Conservation (phyloP, 257 asterid genomes). For the Fraxinus americana region DNA sequence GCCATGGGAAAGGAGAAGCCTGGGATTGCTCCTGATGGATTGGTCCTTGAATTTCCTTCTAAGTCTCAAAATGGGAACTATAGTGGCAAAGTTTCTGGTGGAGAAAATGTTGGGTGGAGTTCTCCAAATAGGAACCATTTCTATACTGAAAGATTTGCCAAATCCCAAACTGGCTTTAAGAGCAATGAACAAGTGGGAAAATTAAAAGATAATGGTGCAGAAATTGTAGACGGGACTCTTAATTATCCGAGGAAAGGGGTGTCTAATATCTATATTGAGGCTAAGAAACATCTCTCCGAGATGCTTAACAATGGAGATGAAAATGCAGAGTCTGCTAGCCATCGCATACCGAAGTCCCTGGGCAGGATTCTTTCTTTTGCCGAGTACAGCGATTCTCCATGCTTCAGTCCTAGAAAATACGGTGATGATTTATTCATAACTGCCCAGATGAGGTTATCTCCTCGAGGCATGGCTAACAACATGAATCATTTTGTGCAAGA, state of each 20-base stretch:
- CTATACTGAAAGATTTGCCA: conserved; percentile 66
- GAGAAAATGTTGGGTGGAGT: conserved; percentile 72
- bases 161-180: conserved; percentile 49
- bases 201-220: conserved; percentile 38
- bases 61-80: conserved; percentile 45
- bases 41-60: conserved; percentile 21
- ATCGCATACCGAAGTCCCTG: conserved; percentile 59
- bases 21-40: conserved; percentile 39
- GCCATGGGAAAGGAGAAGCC: conserved; percentile 82
- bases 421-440: conserved; percentile 48
- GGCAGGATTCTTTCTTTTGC: conserved; percentile 83
- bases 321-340: conserved; percentile 38
- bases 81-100: conserved; percentile 45
- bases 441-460: conserved; percentile 49
- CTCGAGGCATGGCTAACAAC: conserved; percentile 32
- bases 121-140: conserved; percentile 95
- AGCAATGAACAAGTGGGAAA: conserved; percentile 48
- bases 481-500: conserved; percentile 42
- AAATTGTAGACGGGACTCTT: conserved; percentile 27
- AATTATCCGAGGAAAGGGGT: conserved; percentile 44
- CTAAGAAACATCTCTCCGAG: conserved; percentile 88
- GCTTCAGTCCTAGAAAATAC: conserved; percentile 60
- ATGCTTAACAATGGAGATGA: conserved; percentile 59
- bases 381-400: conserved; percentile 57
- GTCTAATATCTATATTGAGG: conserved; percentile 74